Conservation (phyloP, 306 rosid genomes). For the Cicer chorassanicum region DNA sequence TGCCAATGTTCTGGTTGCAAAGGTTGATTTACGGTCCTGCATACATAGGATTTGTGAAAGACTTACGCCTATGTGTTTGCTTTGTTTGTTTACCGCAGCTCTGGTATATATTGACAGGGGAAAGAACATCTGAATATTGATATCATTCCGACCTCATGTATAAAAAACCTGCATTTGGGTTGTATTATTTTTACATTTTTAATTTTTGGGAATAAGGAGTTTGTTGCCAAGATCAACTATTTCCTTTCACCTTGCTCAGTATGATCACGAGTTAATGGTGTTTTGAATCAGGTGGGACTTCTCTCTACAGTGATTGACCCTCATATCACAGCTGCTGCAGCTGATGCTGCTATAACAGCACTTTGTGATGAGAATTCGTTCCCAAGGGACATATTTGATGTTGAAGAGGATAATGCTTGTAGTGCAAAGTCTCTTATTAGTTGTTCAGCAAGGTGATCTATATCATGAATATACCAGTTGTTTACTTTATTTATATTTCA, state of each 20-base stretch:
- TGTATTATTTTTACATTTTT: neutral
- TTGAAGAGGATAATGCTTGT: conserved; percentile 55
- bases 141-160: conserved; percentile 13
- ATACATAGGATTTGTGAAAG: conserved; percentile 30
- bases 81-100: conserved; percentile 24
- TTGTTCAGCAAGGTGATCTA: conserved; percentile 64
- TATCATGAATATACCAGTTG: conserved; percentile 8
- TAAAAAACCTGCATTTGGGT: conserved; percentile 1
- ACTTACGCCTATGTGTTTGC: conserved; percentile 12
- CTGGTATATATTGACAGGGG: conserved; percentile 1
- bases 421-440: conserved; percentile 48
- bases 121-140: neutral
- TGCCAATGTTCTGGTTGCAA: too few species aligned
- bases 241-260: conserved; percentile 9
- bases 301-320: conserved; percentile 81
- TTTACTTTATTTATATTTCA: conserved; percentile 26
- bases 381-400: conserved; percentile 76
- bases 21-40: too few species aligned
- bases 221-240: neutral
- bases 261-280: conserved; percentile 32
- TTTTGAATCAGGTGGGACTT: conserved; percentile 73
- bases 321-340: conserved; percentile 80
- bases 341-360: conserved; percentile 76
- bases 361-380: conserved; percentile 75
- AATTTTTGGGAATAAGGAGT: conserved; percentile 12